Evolutionary conservation across 345 rosid genomes (phyloP).

Genomic region (Syzygium aromaticum): DNA sequence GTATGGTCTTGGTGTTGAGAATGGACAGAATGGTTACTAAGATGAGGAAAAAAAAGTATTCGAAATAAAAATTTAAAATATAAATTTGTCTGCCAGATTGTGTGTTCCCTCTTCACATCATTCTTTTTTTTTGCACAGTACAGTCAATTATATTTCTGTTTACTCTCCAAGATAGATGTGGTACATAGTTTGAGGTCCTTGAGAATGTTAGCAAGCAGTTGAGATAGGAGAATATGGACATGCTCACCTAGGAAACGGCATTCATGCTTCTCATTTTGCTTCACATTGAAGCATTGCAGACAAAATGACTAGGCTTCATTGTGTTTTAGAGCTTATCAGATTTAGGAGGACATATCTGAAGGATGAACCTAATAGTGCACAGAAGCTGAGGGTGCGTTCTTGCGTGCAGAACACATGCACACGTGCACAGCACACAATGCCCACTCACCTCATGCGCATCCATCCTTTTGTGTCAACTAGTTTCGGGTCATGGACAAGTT

Average conservation of each 20-base stretch:
- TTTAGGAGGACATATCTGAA: neutral
- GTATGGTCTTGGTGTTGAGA: constrained; percentile 8
- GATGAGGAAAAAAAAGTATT: neutral
- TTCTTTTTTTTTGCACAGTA: neutral
- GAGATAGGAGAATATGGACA: neutral
- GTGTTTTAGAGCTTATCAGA: neutral
- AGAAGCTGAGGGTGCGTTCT: neutral
- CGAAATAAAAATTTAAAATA: neutral
- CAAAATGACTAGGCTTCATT: neutral
- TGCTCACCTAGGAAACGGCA: neutral
- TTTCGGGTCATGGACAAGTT: neutral
- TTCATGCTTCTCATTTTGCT: neutral
- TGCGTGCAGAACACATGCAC: accelerated
- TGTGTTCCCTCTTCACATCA: neutral
- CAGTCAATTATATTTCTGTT: neutral
- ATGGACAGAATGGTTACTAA: neutral
- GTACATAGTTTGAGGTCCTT: neutral
- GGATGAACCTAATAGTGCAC: neutral
- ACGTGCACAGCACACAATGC: neutral
- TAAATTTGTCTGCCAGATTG: neutral
- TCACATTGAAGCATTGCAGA: neutral
- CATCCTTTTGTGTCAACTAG: neutral
- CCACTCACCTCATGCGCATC: neutral
- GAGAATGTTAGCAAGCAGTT: neutral
- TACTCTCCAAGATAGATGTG: neutral